Conservation (phyloP, 257 asterid genomes). For the Dorcoceras hygrometricum region DNA sequence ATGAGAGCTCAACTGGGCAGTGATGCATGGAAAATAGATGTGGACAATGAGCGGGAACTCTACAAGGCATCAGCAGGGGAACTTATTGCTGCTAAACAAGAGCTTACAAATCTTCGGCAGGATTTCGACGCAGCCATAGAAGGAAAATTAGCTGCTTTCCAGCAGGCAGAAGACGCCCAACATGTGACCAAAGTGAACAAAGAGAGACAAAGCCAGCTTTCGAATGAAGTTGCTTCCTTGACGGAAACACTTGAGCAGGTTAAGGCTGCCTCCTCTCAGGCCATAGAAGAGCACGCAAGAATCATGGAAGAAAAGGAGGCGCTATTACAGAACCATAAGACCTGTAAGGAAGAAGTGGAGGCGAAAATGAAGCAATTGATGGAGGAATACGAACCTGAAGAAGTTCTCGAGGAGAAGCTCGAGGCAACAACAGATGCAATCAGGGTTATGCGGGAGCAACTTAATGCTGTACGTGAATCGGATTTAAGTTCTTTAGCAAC, state of each 20-base stretch:
- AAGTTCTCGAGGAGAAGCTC: constrained; percentile 48
- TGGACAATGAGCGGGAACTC: constrained; percentile 51
- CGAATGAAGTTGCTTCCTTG: constrained; percentile 43
- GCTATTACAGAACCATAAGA: constrained; percentile 28
- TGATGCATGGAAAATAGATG: constrained; percentile 53
- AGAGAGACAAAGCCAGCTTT: constrained; percentile 46
- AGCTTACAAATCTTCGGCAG: constrained; percentile 50
- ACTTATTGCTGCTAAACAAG: constrained; percentile 47
- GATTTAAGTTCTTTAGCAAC: constrained; percentile 33
- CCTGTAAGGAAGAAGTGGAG: constrained; percentile 41
- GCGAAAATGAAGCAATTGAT: constrained; percentile 37
- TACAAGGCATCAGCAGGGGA: constrained; percentile 56
- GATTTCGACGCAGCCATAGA: constrained; percentile 51
- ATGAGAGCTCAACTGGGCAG: constrained; percentile 35
- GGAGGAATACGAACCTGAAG: constrained; percentile 37
- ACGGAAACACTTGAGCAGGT: constrained; percentile 40
- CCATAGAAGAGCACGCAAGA: constrained; percentile 50
- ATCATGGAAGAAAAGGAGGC: constrained; percentile 47
- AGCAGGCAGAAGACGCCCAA: constrained; percentile 60
- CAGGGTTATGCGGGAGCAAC: constrained; percentile 52
- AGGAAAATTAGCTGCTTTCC: constrained; percentile 44
- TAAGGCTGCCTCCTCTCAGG: constrained; percentile 37
- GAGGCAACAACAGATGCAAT: constrained; percentile 53
- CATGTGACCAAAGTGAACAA: constrained; percentile 29
- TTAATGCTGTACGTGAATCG: constrained; percentile 38